phyloP scores from a whole-genome alignment of 768 basidiomycete species.

The Boletus subcaerulescens region DNA sequence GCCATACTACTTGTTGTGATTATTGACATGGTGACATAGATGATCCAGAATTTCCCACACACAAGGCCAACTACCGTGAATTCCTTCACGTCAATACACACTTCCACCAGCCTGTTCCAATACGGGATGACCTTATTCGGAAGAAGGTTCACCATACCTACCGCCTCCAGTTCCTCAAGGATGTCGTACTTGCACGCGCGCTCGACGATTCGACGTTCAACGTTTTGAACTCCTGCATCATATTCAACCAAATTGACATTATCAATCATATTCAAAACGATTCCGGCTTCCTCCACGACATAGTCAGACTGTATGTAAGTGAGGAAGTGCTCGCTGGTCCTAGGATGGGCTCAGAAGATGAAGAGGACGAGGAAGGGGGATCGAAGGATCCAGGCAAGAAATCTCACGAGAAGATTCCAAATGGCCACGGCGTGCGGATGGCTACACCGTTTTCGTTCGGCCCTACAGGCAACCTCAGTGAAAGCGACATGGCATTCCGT shows the following conservation, averaged over 20 bases:
- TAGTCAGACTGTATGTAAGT: conserved; percentile 74
- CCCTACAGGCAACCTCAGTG: conserved; percentile 54
- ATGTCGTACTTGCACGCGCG: conserved; percentile 92
- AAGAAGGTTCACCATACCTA: conserved; percentile 96
- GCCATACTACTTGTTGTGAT: conserved; percentile 1
- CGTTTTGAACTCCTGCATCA: conserved; percentile 94
- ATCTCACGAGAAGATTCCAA: conserved; percentile 37
- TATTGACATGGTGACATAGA: conserved; percentile 47
- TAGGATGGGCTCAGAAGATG: conserved; percentile 28
- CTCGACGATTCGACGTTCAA: conserved; percentile 97
- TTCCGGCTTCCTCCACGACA: conserved; percentile 67
- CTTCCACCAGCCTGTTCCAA: conserved; percentile 86
- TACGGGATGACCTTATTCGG: conserved; percentile 71
- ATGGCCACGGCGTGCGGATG: conserved; percentile 27
- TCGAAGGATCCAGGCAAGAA: conserved; percentile 37
- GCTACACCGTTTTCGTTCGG: conserved; percentile 48
- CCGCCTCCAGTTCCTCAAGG: conserved; percentile 95
- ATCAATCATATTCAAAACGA: conserved; percentile 86
- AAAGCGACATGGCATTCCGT: conserved; percentile 53
- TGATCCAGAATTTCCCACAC: conserved; percentile 94
- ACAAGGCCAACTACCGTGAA: conserved; percentile 96
- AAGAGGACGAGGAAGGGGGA: conserved; percentile 22
- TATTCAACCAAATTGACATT: conserved; percentile 99
- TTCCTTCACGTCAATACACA: conserved; percentile 81
- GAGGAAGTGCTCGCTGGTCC: conserved; percentile 57